Evolutionary conservation across 2,329 filamentous ascomycete species (phyloP), one percentile per base, ranked within the genome.

Genomic region (Apiospora phragmitis): DNA sequence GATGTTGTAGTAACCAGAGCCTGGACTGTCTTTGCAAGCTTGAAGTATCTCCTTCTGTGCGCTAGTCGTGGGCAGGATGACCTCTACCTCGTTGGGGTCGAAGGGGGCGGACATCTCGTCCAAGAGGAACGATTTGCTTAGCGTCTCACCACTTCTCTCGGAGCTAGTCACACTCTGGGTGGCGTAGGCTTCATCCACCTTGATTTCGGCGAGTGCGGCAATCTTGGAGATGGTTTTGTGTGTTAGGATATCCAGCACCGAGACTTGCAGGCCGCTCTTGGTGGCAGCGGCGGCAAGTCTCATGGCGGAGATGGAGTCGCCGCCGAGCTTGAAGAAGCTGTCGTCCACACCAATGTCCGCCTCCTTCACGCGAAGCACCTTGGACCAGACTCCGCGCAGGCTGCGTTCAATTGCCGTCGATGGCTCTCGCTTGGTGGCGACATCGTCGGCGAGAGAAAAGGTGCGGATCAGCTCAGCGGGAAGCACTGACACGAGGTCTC

Each of bases 361-460:
- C 41, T 75, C 65, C 7, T 71, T 69, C 7, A 80, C 70, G 12
- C 71, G 72, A 41, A 83, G 74, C 1, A 80, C 72, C 14, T 75
- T 72, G n/a, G 76, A 73, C 79, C 81, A 83, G n/a, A 79, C 65
- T 41, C 65, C 59, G 14, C 69, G 65, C 9, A 71, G 55, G 18
- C 32, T 67, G 49, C 68, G 24, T n/a, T 70, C 69, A 16, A 59
- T 70, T 12, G 69, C 16, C 14, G 69, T 70, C 2, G 69, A 68
- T 29, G 69, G 66, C n/a, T 70, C 65, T 29, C 69, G 38, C 51
- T 51, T 70, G 66, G 16, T 43, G 26, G 47, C 51, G 8, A 67
- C 29, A 2, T 68, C 66, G n/a, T 70, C 69, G 11, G 66, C 42
- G 4, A 70, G 66, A 45, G 69, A 70, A 16, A 68, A 70, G 1